Base-by-base conservation (phyloP, 768 basidiomycete species). In the Rhodotorula graminis region DNA sequence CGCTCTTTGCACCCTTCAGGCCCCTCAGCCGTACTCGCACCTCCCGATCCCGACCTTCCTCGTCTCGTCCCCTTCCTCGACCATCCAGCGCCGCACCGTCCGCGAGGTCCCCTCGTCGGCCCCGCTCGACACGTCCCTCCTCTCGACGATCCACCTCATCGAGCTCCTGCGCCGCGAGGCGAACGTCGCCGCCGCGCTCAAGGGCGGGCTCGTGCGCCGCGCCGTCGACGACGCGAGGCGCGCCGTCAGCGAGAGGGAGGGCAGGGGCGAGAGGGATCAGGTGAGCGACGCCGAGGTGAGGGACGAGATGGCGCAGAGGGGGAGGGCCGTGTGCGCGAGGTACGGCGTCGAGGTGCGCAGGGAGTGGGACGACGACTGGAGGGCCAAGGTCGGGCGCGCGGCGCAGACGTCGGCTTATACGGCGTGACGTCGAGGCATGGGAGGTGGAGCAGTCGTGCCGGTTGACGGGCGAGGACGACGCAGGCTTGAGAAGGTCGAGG, bases 401-500 rank as follows among this genome's bases (percentile, higher is more conserved):
- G 44, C 44, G 44, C 11, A 5, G 18, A 14, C 14, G 44, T 12
- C 44, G 44, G 44, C 44, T 3, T 14, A 46, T 6, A 14, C 3
- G 44, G 37, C 4, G 37, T 9, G 44, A 12, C 44, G 44, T 12
- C 44, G 18, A 46, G 11, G 44, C 6, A 18, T 7, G 44, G 15
- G 18, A 14, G 44, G 44, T 12, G 44, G 14, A 3, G 44, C 7
- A 9, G 37, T 37, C 37, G 37, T 46, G 44, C 12, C 18, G 7
- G 44, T 46, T 12, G 44, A 2, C 14, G 44, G 44, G 44, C 44
- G 12, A 18, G 44, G 44, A 3, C 80, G 81, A 46, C 85, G 78
- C 55, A 85, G 84, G 61, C 9, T 29, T 58, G 57, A 23, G 67
- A 53, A 46, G 44, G 44, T 46, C 18, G 44, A 14, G 44, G 3